phyloP scores from a whole-genome alignment of 169 alveolate species.

The Toxoplasma gondii region DNA sequence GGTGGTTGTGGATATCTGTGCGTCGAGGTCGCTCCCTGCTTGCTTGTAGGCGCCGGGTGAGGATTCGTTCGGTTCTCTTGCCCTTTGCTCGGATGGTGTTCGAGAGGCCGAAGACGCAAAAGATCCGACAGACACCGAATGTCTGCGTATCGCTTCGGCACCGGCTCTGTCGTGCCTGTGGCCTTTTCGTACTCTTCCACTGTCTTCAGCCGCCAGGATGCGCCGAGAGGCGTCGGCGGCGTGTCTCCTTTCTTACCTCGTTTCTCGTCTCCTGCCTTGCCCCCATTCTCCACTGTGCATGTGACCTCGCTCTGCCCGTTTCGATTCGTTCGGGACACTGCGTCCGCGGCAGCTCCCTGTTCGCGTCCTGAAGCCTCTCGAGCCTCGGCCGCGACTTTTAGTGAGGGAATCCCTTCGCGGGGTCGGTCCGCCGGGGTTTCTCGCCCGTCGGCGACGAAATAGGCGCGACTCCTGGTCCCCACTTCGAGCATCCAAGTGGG shows the following conservation, averaged over 20 bases:
- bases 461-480: background rate
- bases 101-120: slow-evolving; percentile 10
- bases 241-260: background rate
- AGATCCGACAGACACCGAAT: background rate
- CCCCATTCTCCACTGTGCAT: too few species aligned
- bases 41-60: too few species aligned
- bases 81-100: too few species aligned
- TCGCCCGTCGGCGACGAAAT: too few species aligned
- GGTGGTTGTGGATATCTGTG: too few species aligned
- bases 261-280: background rate
- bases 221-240: background rate
- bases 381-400: background rate
- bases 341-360: background rate
- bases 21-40: too few species aligned
- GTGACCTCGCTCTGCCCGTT: background rate
- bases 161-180: background rate
- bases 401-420: background rate
- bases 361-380: background rate
- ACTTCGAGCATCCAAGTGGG: slow-evolving; percentile 44
- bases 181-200: background rate
- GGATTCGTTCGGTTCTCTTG: too few species aligned
- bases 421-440: background rate
- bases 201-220: background rate
- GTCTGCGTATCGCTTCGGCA: background rate
- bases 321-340: background rate